Conservation (phyloP, 768 basidiomycete species). For the Hypsizygus marmoreus region DNA sequence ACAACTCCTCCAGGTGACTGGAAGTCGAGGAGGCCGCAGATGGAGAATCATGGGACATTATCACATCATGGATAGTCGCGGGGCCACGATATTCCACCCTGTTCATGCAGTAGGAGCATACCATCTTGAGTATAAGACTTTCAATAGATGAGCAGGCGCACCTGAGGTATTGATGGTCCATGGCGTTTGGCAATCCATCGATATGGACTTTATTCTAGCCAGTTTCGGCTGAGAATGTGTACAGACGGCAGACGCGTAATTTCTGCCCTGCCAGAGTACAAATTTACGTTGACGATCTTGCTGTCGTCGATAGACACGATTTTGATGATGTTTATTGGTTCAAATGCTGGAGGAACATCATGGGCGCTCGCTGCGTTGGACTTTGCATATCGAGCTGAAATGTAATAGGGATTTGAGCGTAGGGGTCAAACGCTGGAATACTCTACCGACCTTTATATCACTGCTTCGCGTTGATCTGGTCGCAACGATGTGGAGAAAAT, state of each 20-base stretch:
- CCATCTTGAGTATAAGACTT: neutral
- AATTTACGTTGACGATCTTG: slow-evolving; percentile 34
- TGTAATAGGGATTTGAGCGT: too few species aligned
- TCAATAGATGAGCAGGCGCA: slow-evolving; percentile 9
- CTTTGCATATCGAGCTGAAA: too few species aligned
- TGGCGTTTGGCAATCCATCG: slow-evolving; percentile 29
- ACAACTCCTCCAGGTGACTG: slow-evolving; percentile 20
- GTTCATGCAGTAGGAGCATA: neutral
- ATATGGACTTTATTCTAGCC: slow-evolving; percentile 37
- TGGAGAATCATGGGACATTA: slow-evolving; percentile 20
- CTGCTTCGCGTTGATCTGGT: too few species aligned
- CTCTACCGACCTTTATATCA: too few species aligned
- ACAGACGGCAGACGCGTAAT: slow-evolving; percentile 36
- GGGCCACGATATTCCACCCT: slow-evolving; percentile 37
- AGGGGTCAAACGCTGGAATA: too few species aligned
- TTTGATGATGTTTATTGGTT: slow-evolving; percentile 20
- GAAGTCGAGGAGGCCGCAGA: slow-evolving; percentile 19
- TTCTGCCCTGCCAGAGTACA: slow-evolving; percentile 39
- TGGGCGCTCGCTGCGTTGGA: too few species aligned
- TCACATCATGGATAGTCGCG: slow-evolving; percentile 39
- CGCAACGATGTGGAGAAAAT: too few species aligned
- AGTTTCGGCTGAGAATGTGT: slow-evolving; percentile 29
- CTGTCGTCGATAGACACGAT: slow-evolving; percentile 27
- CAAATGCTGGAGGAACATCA: slow-evolving; percentile 13
- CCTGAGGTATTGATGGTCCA: slow-evolving; percentile 33